Evolutionary conservation across 192 early-diverging fungal genomes (phyloP), one percentile per base, ranked within the genome.

Genomic region (Umbelopsis sp.): DNA sequence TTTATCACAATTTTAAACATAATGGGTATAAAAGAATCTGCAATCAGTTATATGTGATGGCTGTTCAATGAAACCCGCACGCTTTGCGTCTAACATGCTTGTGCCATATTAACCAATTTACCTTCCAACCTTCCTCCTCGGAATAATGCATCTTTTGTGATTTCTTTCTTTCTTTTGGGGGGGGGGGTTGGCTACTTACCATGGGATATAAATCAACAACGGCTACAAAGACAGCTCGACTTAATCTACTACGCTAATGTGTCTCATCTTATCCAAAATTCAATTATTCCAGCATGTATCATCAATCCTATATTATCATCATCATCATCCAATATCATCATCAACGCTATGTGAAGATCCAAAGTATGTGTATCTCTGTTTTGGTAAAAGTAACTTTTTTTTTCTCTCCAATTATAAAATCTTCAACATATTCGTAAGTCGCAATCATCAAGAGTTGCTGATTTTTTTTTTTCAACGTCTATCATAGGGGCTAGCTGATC

Each of bases 401-500:
- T 61, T 25, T 61, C 55, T 30, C 27, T 25, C 27, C 18, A 61
- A 61, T 61, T 61, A 61, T 41, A 41, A 41, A 1, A 41, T 27
- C 5, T 49, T 61, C 55, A 61, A 61, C 55, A 61, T 25, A 61
- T 20, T 35, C 55, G 30, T 41, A 61, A 23, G 55, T 61, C 55
- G 55, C 55, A 35, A 33, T 33, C 48, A 49, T 49, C 48, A n/a
- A 25, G 23, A 7, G 55, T 25, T 25, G 55, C 27, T 61, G 37
- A 3, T 30, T 30, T 30, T 30, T 30, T 30, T 30, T 30, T 61
- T 33, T 61, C 55, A 61, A 61, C 55, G 55, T 61, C 55, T 61
- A 61, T 61, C 55, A 61, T 61, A 61, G 13, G 55, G 55, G 55
- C 55, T 61, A 61, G 55, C 55, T 61, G 55, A 61, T 61, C 55